Conservation (phyloP, 2,329 filamentous ascomycete genomes). For the Penicillium polonicum region DNA sequence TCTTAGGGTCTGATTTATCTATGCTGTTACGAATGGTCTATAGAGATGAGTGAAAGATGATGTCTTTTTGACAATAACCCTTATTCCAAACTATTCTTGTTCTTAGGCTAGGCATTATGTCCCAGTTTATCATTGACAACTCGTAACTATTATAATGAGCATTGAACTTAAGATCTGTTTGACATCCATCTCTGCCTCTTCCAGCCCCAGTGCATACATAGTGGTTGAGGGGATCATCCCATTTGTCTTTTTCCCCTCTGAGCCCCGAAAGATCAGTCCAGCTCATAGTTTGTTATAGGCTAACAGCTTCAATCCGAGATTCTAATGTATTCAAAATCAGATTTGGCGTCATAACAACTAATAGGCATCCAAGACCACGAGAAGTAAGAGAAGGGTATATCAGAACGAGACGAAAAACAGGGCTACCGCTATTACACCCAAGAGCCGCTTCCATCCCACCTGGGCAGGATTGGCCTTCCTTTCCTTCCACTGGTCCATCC, state of each 20-base stretch:
- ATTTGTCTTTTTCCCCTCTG: not conserved
- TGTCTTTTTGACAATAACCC: constrained; percentile 19
- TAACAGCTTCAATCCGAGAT: not conserved
- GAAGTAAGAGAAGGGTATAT: not conserved
- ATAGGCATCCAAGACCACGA: not conserved
- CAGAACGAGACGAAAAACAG: not conserved
- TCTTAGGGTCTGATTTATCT: constrained; percentile 31
- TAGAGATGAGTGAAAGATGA: constrained; percentile 40
- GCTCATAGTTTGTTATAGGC: not conserved
- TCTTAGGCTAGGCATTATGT: not conserved
- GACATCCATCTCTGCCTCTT: not conserved
- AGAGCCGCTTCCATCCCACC: not conserved
- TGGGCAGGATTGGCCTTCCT: not conserved
- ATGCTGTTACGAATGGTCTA: constrained; percentile 44
- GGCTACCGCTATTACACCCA: not conserved
- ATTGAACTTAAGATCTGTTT: not conserved
- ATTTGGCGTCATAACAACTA: not conserved
- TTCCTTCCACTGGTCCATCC: not conserved
- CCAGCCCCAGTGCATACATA: not conserved
- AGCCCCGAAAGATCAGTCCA: not conserved
- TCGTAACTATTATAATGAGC: not conserved
- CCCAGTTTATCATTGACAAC: not conserved
- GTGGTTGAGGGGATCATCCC: not conserved
- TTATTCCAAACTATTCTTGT: not conserved
- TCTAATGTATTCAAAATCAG: not conserved